Conservation (phyloP, 2,329 filamentous ascomycete species). For the Trichoderma lentiforme region DNA sequence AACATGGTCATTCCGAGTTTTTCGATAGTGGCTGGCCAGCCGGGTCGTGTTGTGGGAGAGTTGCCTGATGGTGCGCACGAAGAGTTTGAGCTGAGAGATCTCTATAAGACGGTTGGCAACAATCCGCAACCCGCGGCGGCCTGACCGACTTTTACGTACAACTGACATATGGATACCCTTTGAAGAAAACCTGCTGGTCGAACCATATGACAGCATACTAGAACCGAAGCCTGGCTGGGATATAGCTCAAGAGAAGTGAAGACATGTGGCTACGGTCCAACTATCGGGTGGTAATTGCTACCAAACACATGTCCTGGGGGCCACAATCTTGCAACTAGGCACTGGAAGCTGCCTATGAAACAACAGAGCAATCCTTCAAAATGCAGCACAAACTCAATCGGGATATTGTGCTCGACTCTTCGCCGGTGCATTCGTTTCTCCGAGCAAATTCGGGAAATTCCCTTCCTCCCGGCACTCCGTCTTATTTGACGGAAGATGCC, state of each 20-base stretch:
- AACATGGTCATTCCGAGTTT: conserved; percentile 93
- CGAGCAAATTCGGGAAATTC: neutral
- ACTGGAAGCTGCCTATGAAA: neutral
- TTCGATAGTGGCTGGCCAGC: conserved; percentile 81
- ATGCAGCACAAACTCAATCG: neutral
- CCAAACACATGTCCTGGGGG: neutral
- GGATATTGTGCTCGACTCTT: neutral
- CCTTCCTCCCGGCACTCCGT: neutral
- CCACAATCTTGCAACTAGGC: neutral
- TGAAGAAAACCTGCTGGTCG: neutral
- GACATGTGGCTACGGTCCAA: neutral
- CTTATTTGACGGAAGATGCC: neutral
- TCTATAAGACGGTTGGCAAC: conserved; percentile 64
- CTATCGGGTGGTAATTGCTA: neutral
- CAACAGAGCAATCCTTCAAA: neutral
- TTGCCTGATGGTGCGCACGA: conserved; percentile 68
- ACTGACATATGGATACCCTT: neutral
- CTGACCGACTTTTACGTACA: conserved; percentile 20
- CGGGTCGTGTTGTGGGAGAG: conserved; percentile 77
- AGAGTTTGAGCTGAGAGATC: conserved; percentile 60
- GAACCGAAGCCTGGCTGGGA: neutral
- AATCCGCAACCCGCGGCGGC: conserved; percentile 39
- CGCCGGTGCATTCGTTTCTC: neutral
- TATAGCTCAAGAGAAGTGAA: neutral
- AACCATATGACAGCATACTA: neutral